phyloP scores from a whole-genome alignment of 768 basidiomycete species.

The Kwoniella sp. region DNA sequence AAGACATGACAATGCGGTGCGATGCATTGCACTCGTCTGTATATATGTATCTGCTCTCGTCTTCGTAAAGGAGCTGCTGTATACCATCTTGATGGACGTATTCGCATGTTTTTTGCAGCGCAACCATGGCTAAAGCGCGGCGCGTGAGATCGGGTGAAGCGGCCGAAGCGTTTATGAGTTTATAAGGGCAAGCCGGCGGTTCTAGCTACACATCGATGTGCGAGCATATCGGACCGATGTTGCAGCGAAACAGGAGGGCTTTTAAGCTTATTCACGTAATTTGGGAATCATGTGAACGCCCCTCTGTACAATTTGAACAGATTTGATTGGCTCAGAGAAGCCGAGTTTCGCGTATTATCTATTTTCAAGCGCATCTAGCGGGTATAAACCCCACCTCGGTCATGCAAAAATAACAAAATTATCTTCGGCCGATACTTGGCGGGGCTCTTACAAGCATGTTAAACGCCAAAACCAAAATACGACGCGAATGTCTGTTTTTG shows the following conservation, averaged over 20 bases:
- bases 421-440: slow-evolving; percentile 3
- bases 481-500: neutral
- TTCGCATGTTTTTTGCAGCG: too few species aligned
- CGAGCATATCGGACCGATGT: neutral
- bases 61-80: too few species aligned
- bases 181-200: neutral
- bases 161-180: neutral
- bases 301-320: neutral
- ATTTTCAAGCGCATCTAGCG: neutral
- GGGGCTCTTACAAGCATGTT: neutral
- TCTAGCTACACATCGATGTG: neutral
- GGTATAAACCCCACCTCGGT: neutral
- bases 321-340: neutral
- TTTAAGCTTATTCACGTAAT: slow-evolving; percentile 1
- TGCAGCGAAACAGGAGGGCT: neutral
- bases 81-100: too few species aligned
- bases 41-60: too few species aligned
- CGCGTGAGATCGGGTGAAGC: neutral
- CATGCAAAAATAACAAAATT: slow-evolving; percentile 1
- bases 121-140: too few species aligned
- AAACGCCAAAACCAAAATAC: neutral
- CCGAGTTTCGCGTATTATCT: slow-evolving; percentile 1
- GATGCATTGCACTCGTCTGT: too few species aligned
- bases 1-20: too few species aligned
- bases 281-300: neutral